Evolutionary conservation across 352 stramenopile species (phyloP).

Genomic region (Globisporangium cylindrosporum): DNA sequence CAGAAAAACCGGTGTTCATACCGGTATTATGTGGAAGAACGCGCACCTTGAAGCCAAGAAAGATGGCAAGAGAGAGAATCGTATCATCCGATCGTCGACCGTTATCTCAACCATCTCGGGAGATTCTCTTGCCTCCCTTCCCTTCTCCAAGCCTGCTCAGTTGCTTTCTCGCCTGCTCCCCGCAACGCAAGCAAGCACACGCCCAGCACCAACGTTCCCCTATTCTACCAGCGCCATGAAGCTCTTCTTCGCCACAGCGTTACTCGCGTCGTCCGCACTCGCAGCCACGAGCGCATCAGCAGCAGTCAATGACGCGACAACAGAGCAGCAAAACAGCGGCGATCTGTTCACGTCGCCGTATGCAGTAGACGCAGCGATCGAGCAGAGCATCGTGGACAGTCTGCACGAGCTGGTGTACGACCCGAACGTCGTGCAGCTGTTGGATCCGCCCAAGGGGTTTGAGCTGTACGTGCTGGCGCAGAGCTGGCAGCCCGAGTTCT

Average conservation of each 20-base stretch:
- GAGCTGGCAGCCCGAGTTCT: conserved; percentile 90
- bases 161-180: background rate
- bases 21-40: background rate
- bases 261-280: background rate
- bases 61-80: background rate
- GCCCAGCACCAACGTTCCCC: background rate
- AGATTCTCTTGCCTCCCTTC: background rate
- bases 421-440: conserved; percentile 18
- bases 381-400: conserved; percentile 8
- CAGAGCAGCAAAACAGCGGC: background rate
- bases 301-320: background rate
- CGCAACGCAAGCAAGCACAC: background rate
- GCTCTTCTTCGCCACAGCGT: background rate
- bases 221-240: background rate
- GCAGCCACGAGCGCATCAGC: background rate
- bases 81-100: background rate
- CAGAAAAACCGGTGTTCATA: background rate
- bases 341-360: conserved; percentile 2
- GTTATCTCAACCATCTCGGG: background rate
- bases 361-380: conserved; percentile 1
- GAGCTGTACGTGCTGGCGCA: conserved; percentile 91
- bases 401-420: conserved; percentile 34
- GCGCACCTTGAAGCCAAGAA: background rate
- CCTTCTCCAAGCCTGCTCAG: background rate
- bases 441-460: conserved; percentile 28